Evolutionary conservation across 495 filamentous ascomycete genomes (phyloP), one percentile per base, ranked within the genome.

Genomic region (Sporormia fimetaria): DNA sequence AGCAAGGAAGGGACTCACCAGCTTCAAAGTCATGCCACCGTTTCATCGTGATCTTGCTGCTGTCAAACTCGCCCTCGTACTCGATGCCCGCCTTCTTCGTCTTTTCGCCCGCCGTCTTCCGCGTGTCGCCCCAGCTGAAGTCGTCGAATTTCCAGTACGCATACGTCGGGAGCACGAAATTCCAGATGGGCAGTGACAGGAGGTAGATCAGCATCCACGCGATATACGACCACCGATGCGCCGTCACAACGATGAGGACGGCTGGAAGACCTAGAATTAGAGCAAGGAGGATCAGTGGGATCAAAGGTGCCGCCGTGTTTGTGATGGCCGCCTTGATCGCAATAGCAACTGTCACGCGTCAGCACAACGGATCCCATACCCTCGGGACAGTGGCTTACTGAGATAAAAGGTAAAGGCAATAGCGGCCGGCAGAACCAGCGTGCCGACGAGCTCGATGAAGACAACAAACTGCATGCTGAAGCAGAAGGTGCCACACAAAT

Each of bases 91-190:
- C 75, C 63, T 80, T 78, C 66, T 85, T 83, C 7, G 71, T 76
- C 67, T 84, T 85, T 55, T 92, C 92, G 2, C 86, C 87, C 1
- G 78, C 86, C 9, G 88, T 94, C 74, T 96, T 92, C 20, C 92
- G 76, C 20, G 92, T 99, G 52, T 99, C 92, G 47, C 92, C 92
- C 90, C 92, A 99, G 56, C 83, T 90, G 68, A 99, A 99, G 63
- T 99, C 92, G 56, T 99, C 92, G 59, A 99, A 99, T 60, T 99
- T 95, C 92, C 92, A 99, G 67, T 85, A 99, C 4, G 92, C 83
- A 55, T 99, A 99, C 11, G 73, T 73, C 0, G 92, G 92, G 3
- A 99, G 79, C 11, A 99, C 70, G 49, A 95, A 92, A 62, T 99
- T 99, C 92, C 92, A 99, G 41, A 99, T 74, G 0, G 92, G 92